Base-by-base conservation (phyloP, 2,329 filamentous ascomycete species). In the Pyrenophora tritici-repentis region DNA sequence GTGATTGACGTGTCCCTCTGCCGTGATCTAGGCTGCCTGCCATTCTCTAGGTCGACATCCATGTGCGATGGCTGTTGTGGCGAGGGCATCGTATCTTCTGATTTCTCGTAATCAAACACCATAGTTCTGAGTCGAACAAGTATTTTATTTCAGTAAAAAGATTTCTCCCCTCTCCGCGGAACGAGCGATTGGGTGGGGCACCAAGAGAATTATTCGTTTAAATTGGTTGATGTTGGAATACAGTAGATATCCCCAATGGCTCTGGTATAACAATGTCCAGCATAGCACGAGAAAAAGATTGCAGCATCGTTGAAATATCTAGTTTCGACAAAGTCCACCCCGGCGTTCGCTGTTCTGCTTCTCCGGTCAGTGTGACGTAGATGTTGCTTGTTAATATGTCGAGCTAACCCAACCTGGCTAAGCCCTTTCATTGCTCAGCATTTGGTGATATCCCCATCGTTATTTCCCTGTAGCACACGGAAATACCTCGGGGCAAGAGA, bases 11-110 rank as follows among this genome's bases (percentile, higher is more conserved):
- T 34, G 32, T 24, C 53, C 31, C 54, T 45, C 13, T 43, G 55
- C 36, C 51, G 55, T 34, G 47, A 36, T 32, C 53, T 46, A 13
- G 54, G 44, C 17, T 50, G 52, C 39, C 59, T 43, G 36, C 52
- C 50, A 7, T 42, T 47, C 39, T 61, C 55, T 2, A 61, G 31
- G 20, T 58, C 56, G 29, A 50, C 17, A 3, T 44, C 37, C 14
- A 22, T 6, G 24, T 50, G 9, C n/a, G 17, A 31, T 39, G 16
- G 14, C n/a, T 29, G 26, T 29, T 29, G 26, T 29, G 36, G 13
- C 14, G 26, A 31, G 6, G 26, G 3, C 20, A n/a, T 24, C 8
- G 5, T 20, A 6, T 47, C 36, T 22, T 16, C n/a, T 8, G 16
- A 13, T 40, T 34, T 34, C 35, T 50, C 37, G 33, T 36, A 32